Evolutionary conservation across 768 basidiomycete genomes (phyloP), one percentile per base, ranked within the genome.

Genomic region (Naematelia encephala): DNA sequence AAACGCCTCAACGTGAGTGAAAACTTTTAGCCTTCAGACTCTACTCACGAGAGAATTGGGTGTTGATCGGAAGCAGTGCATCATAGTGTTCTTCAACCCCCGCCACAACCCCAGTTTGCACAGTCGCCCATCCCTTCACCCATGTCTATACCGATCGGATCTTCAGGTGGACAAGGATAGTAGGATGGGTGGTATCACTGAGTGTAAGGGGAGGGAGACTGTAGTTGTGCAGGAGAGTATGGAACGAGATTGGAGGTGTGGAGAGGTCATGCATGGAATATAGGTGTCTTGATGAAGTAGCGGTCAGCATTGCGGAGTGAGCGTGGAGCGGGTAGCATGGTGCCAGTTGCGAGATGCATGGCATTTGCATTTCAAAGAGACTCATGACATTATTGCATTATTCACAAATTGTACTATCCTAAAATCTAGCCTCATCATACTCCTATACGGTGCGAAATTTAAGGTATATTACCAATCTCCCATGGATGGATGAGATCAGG

Each of bases 1-100:
- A 72, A 45, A 72, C 70, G 0, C 70, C 70, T 34, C 70, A 72
- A 23, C 54, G 70, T 72, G 58, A 57, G 70, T 67, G 14, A n/a
- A 29, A 12, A 48, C 19, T 23, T 5, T 34, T 54, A 14, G n/a
- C 47, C 47, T 49, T 23, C 47, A 49, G 11, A 14, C 22, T 23
- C 47, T 51, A 10, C 28, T 23, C 8, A 51, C 25, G 13, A 12
- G 28, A 27, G 21, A 13, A 14, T 5, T 19, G 19, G 2, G 23
- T 4, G 48, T 27, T 54, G 53, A 56, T 47, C 5, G 14, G 12
- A 22, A 28, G 3, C 25, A 61, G 60, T 69, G 28, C 64, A 66
- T 56, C 64, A 63, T 47, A 57, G 54, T 28, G 26, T 69, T 1
- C 64, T 13, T 49, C 56, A 29, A 23, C 43, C 23, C 47, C 34